These are phyloP conservation scores for Chlamydomonas reinhardtii DNA, from an alignment of 163 green algal genomes.

Conservation along the genomic window DNA sequence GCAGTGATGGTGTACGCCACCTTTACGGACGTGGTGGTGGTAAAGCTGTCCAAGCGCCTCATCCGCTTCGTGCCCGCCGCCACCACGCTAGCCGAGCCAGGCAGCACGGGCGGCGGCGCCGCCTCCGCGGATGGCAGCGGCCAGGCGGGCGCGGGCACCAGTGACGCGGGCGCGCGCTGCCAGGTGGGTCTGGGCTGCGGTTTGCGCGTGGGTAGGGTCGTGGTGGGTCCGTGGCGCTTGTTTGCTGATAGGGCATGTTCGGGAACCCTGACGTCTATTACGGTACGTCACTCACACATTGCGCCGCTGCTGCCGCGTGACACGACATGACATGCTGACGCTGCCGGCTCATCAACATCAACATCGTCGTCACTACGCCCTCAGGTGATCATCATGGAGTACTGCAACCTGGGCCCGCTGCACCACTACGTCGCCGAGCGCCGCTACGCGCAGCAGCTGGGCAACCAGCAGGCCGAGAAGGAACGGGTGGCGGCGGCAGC, in stretches of 20 bases:
- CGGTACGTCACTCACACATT: too few species aligned
- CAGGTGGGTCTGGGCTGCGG: constrained; percentile 9
- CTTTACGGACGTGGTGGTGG: constrained; percentile 56
- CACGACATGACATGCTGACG: too few species aligned
- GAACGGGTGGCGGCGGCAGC: background rate
- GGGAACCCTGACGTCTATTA: too few species aligned
- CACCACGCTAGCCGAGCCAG: constrained; percentile 30
- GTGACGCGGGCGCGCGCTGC: constrained; percentile 12
- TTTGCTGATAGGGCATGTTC: too few species aligned
- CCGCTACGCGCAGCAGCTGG: constrained; percentile 41
- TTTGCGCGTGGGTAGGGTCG: too few species aligned
- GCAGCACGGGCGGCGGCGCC: background rate
- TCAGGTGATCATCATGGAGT: constrained; percentile 78
- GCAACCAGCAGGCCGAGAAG: constrained; percentile 3
- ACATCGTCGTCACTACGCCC: too few species aligned
- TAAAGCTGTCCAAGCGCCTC: constrained; percentile 41
- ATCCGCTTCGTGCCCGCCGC: constrained; percentile 46
- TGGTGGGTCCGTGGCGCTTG: too few species aligned
- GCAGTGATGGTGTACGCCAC: constrained; percentile 48
- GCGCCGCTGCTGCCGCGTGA: too few species aligned
- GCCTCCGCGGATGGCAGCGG: background rate
- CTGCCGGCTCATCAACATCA: too few species aligned
- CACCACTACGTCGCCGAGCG: constrained; percentile 57
- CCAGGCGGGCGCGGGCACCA: background rate
- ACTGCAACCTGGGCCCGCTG: constrained; percentile 67